phyloP scores from a whole-genome alignment of 1,139 yeast species.

The Hemisphaericaspora xylanilytica region DNA sequence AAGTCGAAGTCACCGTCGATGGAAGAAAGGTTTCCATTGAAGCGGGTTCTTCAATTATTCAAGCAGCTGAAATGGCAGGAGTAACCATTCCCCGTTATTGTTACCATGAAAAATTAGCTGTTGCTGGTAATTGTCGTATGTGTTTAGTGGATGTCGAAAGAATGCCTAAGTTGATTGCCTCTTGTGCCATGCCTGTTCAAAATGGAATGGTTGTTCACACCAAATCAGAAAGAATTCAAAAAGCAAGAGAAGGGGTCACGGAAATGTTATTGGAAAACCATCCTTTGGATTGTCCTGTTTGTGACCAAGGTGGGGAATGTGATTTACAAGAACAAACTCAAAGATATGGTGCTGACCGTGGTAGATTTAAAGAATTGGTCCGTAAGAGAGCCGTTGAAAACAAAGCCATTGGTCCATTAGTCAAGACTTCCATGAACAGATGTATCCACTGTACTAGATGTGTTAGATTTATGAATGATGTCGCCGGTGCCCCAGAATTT shows the following conservation, averaged over 20 bases:
- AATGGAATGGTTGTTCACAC: slow-evolving; percentile 89
- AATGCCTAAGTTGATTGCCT: slow-evolving; percentile 87
- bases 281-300: slow-evolving; percentile 89
- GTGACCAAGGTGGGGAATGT: slow-evolving; percentile 96
- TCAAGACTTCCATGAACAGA: slow-evolving; percentile 89
- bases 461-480: slow-evolving; percentile 85
- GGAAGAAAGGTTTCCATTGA: slow-evolving; percentile 76
- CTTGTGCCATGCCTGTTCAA: slow-evolving; percentile 89
- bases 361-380: slow-evolving; percentile 74
- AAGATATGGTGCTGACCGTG: slow-evolving; percentile 84
- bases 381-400: slow-evolving; percentile 92
- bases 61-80: slow-evolving; percentile 91
- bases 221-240: slow-evolving; percentile 73
- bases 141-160: slow-evolving; percentile 88
- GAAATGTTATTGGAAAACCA: slow-evolving; percentile 87
- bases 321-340: slow-evolving; percentile 86
- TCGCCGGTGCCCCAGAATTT: slow-evolving; percentile 90
- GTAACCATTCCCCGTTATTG: slow-evolving; percentile 86
- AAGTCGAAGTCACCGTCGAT: slow-evolving; percentile 75
- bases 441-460: slow-evolving; percentile 94
- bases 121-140: slow-evolving; percentile 97
- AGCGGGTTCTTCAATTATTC: slow-evolving; percentile 85
- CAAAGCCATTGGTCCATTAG: slow-evolving; percentile 86
- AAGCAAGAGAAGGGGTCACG: slow-evolving; percentile 88
- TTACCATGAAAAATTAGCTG: slow-evolving; percentile 85